Conservation (phyloP, 225 moss, liverwort and hornwort species). For the Sphagnum contortum region DNA sequence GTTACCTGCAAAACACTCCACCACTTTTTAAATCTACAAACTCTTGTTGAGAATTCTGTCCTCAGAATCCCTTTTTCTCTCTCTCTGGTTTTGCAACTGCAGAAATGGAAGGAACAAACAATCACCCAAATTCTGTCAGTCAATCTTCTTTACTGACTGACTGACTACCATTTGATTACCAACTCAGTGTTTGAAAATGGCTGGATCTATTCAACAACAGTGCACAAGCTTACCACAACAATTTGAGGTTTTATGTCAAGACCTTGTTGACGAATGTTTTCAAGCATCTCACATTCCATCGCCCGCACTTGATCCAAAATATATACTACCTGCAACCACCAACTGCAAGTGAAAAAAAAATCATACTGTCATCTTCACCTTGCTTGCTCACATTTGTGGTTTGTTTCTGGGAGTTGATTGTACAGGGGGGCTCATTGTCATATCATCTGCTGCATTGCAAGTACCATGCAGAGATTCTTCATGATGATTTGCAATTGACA, state of each 20-base stretch:
- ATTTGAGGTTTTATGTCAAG: conserved; percentile 31
- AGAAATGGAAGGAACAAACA: too few species aligned
- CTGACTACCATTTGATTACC: neutral
- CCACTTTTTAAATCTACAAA: too few species aligned
- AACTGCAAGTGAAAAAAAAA: neutral
- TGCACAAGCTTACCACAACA: conserved; percentile 19
- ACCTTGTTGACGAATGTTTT: conserved; percentile 30
- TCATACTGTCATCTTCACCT: neutral
- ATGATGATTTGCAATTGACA: neutral
- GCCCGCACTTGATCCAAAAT: conserved; percentile 55
- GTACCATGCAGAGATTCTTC: neutral
- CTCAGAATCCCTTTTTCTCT: too few species aligned
- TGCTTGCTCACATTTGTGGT: neutral
- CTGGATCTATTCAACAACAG: neutral
- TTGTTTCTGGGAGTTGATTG: neutral
- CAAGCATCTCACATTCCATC: conserved; percentile 34
- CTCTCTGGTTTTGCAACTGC: too few species aligned
- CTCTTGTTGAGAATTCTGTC: too few species aligned
- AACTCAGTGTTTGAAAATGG: neutral
- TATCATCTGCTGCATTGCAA: neutral
- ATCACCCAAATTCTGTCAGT: too few species aligned
- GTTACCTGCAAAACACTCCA: conserved; percentile 43
- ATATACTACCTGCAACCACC: conserved; percentile 62
- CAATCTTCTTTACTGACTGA: too few species aligned
- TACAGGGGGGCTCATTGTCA: neutral